A percentile compares a stretch with the other conserved stretches of the same genome.
These are phyloP conservation scores for Podaxis sp. DNA, from an alignment of 768 basidiomycete species.

Conservation along the genomic window DNA sequence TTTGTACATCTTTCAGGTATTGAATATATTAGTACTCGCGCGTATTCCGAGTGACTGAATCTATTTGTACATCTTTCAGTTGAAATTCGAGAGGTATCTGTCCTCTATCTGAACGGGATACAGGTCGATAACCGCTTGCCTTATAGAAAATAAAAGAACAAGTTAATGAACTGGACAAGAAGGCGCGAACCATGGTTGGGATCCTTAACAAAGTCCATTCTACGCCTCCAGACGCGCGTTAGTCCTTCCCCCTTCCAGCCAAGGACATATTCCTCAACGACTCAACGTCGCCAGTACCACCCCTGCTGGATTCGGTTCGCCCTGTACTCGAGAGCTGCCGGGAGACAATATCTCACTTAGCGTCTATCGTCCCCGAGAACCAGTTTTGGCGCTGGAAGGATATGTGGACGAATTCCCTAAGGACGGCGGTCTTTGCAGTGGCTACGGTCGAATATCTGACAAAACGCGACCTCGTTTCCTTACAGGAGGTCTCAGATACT, in stretches of 20 bases:
- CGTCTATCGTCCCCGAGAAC: conserved; percentile 59
- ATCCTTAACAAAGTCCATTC: conserved; percentile 79
- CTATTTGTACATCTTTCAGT: no score
- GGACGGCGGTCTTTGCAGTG: conserved; percentile 65
- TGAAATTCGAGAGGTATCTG: conserved; percentile 61
- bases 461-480: conserved; percentile 55
- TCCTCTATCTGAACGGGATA: neutral
- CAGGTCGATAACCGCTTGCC: conserved; percentile 4
- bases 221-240: conserved; percentile 60
- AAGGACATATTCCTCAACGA: neutral
- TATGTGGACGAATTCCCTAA: conserved; percentile 73
- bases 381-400: conserved; percentile 88
- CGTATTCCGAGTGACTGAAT: no score
- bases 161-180: conserved; percentile 74
- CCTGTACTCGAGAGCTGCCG: conserved; percentile 58
- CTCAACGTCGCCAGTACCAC: conserved; percentile 48
- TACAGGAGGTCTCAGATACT: conserved; percentile 48
- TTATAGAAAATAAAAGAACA: conserved; percentile 78
- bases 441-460: conserved; percentile 67
- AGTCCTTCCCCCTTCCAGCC: conserved; percentile 22
- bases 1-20: no score
- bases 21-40: no score
- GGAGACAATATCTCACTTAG: conserved; percentile 50
- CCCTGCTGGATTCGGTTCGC: conserved; percentile 54
- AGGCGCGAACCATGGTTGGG: conserved; percentile 70